These are phyloP conservation scores for Talaromyces piceae DNA, from an alignment of 2,329 filamentous ascomycete species.

Conservation along the genomic window DNA sequence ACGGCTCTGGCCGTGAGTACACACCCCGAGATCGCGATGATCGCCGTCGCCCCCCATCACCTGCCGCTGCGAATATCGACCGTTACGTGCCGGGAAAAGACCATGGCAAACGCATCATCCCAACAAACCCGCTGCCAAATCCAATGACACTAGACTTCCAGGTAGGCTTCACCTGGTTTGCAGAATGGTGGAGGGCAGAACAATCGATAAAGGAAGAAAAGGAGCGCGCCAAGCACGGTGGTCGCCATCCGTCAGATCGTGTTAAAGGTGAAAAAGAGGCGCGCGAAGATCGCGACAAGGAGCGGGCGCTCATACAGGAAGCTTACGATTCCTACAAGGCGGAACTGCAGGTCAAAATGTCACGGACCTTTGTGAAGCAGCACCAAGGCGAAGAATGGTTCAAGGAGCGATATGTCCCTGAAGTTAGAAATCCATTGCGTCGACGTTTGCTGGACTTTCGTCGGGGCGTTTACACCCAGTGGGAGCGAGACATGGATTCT, in stretches of 20 bases:
- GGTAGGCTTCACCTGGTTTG: conserved; percentile 61
- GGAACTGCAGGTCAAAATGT: conserved; percentile 64
- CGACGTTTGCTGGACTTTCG: conserved; percentile 72
- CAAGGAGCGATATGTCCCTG: conserved; percentile 83
- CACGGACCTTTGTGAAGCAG: conserved; percentile 77
- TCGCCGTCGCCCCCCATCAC: conserved; percentile 50
- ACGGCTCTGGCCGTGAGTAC: conserved; percentile 37
- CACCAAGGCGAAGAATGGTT: conserved; percentile 99
- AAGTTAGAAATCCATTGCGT: conserved; percentile 68
- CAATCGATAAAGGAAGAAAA: conserved; percentile 58
- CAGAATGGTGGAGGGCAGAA: conserved; percentile 61
- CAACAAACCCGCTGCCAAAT: conserved; percentile 52
- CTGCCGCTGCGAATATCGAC: conserved; percentile 52
- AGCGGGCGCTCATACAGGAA: conserved; percentile 55
- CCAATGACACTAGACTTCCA: conserved; percentile 58
- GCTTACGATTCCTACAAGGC: conserved; percentile 61
- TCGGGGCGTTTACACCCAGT: conserved; percentile 70
- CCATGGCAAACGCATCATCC: conserved; percentile 43
- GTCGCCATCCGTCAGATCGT: conserved; percentile 46
- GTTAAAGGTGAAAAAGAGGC: conserved; percentile 57
- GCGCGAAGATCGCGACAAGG: conserved; percentile 55
- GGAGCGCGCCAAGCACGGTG: conserved; percentile 54
- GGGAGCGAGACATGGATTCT: conserved; percentile 78
- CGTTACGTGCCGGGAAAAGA: conserved; percentile 59
- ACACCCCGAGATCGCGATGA: conserved; percentile 49